Base-by-base conservation (phyloP, 495 filamentous ascomycete species). In the Parmelia sp. region DNA sequence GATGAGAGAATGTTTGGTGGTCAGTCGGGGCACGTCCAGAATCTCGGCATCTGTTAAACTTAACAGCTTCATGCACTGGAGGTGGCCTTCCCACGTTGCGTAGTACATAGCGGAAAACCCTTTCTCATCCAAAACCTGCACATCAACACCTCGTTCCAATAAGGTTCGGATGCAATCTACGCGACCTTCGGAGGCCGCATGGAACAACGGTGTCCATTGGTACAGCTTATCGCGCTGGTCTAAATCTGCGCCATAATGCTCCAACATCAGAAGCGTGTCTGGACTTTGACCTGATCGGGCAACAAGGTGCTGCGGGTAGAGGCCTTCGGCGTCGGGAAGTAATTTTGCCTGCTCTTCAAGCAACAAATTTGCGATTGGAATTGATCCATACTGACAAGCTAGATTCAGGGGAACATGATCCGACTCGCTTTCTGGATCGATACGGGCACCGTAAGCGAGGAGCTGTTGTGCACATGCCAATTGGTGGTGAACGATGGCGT, bases 261-360 rank as follows among this genome's bases (percentile, higher is more conserved):
- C 86, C 27, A 98, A 79, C 35, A 96, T 78, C 36, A 91, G 76
- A 1, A 98, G 78, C 35, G 96, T 80, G 49, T 88, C 79, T 8
- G 90, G 89, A 2, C 84, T 89, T 68, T 89, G 86, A 8, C 91
- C 92, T 56, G 92, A 95, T 35, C 94, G 84, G 21, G 95, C 95
- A 14, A 97, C 93, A 62, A 97, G 86, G 75, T 98, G 94, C 71
- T 98, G 94, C n/a, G 94, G 94, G 73, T 90, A 97, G 9, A 98
- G 82, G 1, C 94, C 94, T 78, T 97, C 95, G 1, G 94, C 95
- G 75, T 98, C 94, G 14, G 94, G 86, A 15, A 96, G 77, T 61
- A 98, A 83, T 58, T 79, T 77, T 17, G 93, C 91, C 10, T 85
- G 83, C 59, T 88, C 83, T 70, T 91, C 85, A 33, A 98, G 82